phyloP scores from a whole-genome alignment of 2,329 filamentous ascomycete species.

The Westerdykella aurantiaca region DNA sequence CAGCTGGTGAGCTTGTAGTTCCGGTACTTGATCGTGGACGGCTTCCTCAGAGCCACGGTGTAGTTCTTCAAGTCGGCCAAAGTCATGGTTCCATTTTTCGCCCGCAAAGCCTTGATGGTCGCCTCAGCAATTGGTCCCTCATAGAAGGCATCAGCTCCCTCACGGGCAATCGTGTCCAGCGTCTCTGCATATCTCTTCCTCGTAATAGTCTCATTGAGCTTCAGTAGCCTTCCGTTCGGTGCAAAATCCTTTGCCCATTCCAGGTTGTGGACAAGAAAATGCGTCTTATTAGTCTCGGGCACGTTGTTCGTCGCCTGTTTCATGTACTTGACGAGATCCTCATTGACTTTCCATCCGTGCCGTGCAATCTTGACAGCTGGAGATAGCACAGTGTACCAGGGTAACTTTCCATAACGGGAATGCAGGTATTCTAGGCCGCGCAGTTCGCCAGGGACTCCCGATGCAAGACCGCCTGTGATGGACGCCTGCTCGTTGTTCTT shows the following conservation, averaged over 20 bases:
- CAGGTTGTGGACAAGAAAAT: constrained; percentile 70
- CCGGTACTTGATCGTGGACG: constrained; percentile 51
- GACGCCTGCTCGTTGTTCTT: constrained; percentile 62
- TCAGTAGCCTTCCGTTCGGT: constrained; percentile 67
- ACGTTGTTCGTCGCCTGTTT: constrained; percentile 34
- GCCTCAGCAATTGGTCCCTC: constrained; percentile 64
- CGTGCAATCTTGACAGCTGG: constrained; percentile 68
- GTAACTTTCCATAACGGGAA: constrained; percentile 56
- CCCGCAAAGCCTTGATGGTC: constrained; percentile 63
- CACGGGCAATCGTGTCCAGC: constrained; percentile 66
- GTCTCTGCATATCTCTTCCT: constrained; percentile 75
- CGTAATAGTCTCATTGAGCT: constrained; percentile 71
- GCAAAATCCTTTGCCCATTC: constrained; percentile 86
- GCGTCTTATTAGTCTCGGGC: constrained; percentile 28
- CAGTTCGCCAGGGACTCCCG: constrained; percentile 66
- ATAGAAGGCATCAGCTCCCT: constrained; percentile 72
- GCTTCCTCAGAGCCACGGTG: constrained; percentile 57
- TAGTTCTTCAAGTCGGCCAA: constrained; percentile 72
- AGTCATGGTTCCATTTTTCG: constrained; percentile 77
- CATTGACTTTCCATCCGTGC: constrained; percentile 55
- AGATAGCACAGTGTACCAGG: constrained; percentile 58
- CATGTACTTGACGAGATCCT: constrained; percentile 74
- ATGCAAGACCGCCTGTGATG: constrained; percentile 62
- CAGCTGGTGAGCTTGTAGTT: constrained; percentile 65
- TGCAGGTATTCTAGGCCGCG: constrained; percentile 76